Percentiles rank a stretch among this genome's conserved stretches.
Conservation (phyloP, 2,329 filamentous ascomycete species). For the Capronia americana region DNA sequence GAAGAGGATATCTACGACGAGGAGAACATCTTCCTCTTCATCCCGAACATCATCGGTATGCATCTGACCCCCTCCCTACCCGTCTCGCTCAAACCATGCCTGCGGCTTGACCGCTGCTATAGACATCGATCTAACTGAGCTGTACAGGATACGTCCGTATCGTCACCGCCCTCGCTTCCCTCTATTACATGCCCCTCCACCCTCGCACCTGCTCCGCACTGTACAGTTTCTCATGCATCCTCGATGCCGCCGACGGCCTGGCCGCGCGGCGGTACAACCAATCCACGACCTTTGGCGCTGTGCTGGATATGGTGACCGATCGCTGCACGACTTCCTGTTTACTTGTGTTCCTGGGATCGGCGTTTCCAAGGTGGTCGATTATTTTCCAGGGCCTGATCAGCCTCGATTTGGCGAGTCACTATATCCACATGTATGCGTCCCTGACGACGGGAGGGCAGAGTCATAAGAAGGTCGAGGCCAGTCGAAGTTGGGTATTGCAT, state of each 20-base stretch:
- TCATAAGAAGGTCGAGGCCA: slow-evolving; percentile 93
- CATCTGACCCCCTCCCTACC: slow-evolving; percentile 9
- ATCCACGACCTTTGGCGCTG: slow-evolving; percentile 92
- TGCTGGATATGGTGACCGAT: slow-evolving; percentile 99
- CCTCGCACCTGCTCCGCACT: slow-evolving; percentile 52
- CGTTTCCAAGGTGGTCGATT: slow-evolving; percentile 92
- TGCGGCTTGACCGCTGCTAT: neutral
- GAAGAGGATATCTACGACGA: slow-evolving; percentile 48
- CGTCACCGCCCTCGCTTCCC: slow-evolving; percentile 81
- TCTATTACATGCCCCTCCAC: slow-evolving; percentile 99
- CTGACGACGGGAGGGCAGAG: slow-evolving; percentile 81
- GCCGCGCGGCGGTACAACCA: slow-evolving; percentile 88
- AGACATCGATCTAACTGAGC: slow-evolving; percentile 7
- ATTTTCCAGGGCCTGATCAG: slow-evolving; percentile 93
- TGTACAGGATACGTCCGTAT: slow-evolving; percentile 74
- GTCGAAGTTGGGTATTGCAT: slow-evolving; percentile 86
- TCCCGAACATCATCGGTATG: slow-evolving; percentile 80
- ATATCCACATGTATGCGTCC: slow-evolving; percentile 99
- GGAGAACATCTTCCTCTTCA: slow-evolving; percentile 84
- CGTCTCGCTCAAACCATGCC: neutral
- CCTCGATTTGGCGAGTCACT: slow-evolving; percentile 92
- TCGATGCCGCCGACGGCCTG: slow-evolving; percentile 93
- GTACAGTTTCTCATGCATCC: slow-evolving; percentile 91
- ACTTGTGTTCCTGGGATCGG: slow-evolving; percentile 90
- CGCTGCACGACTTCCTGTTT: slow-evolving; percentile 95